Percentiles rank a stretch among this genome's conserved stretches.
Evolutionary conservation across 306 rosid genomes (phyloP).

Genomic region (Quercus berberidifolia): DNA sequence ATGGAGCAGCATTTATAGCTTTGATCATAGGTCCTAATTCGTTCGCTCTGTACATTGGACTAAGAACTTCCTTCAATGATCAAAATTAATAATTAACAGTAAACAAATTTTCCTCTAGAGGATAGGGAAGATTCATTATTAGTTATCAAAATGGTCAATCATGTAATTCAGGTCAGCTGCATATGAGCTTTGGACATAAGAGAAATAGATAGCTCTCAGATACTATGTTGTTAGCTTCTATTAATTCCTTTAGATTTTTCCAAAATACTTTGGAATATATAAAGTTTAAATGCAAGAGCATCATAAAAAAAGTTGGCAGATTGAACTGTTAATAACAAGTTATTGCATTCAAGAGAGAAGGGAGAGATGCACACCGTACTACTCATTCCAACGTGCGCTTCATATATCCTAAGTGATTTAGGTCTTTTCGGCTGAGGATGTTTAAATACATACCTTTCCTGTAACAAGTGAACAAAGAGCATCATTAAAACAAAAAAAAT

Average conservation of each 20-base stretch:
- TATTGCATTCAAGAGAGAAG: conserved; percentile 24
- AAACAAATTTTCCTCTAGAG: background rate
- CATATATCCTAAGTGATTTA: conserved; percentile 88
- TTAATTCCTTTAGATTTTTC: background rate
- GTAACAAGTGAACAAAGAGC: conserved; percentile 24
- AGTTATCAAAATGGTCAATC: background rate
- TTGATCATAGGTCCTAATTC: background rate
- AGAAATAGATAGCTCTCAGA: background rate
- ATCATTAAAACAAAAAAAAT: conserved; percentile 14
- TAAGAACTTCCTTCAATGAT: background rate
- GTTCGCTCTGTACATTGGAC: background rate
- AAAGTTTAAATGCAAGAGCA: conserved; percentile 7
- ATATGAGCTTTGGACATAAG: background rate
- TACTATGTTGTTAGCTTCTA: background rate
- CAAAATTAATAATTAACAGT: background rate
- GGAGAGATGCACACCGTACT: conserved; percentile 66
- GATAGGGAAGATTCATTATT: background rate
- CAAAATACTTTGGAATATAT: background rate
- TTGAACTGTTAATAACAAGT: conserved; percentile 10
- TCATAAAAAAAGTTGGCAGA: background rate
- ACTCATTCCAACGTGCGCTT: conserved; percentile 96
- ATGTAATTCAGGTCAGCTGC: background rate
- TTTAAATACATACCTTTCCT: conserved; percentile 78
- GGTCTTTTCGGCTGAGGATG: conserved; percentile 92
- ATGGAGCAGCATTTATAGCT: background rate